Evolutionary conservation across 2,329 filamentous ascomycete species (phyloP), one percentile per base, ranked within the genome.

Genomic region (Pestalotiopsis sp.): DNA sequence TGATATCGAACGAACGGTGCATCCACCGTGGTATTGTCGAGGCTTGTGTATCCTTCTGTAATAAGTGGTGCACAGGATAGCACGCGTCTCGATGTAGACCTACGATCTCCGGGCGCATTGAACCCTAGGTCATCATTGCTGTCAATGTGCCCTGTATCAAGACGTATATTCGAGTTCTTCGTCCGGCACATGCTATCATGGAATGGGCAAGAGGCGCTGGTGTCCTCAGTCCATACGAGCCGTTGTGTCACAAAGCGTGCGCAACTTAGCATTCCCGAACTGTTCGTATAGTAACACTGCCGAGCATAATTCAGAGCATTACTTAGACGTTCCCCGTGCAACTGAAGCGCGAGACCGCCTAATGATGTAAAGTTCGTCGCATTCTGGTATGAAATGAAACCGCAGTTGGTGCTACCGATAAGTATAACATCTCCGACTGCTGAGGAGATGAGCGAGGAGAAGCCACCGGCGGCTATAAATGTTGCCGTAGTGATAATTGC

Each of bases 231-330:
- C 72, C 52, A 71, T 75, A 58, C 67, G 67, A 67, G 72, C 69
- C 73, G 76, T 75, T 0, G 73, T 59, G 9, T 71, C 71, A 23
- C 70, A 45, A 4, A 63, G 45, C 52, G 36, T 31, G 2, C 70
- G 73, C 4, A 23, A 25, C 39, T 58, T 61, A 0, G 66, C 25
- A 31, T 72, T 74, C 1, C 78, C 23, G 27, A 80, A 49, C 3
- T 67, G 65, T 78, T 79, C 79, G 20, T 69, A 73, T 74, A 81
- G 67, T 0, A 79, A 7, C 39, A 71, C 74, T 57, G 75, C 66
- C 7, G 81, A 81, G 1, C 80, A 80, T 0, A 78, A 79, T 2
- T 81, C 79, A 1, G 74, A 76, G 5, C 72, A 65, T 4, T 78
- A 70, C 78, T 58, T 9, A 20, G 17, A 6, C 3, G 52, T 2